A percentile compares a stretch with the other conserved stretches of the same genome.
Evolutionary conservation across 2,329 filamentous ascomycete genomes (phyloP).

Genomic region (Stagonosporopsis chrysanthemi): DNA sequence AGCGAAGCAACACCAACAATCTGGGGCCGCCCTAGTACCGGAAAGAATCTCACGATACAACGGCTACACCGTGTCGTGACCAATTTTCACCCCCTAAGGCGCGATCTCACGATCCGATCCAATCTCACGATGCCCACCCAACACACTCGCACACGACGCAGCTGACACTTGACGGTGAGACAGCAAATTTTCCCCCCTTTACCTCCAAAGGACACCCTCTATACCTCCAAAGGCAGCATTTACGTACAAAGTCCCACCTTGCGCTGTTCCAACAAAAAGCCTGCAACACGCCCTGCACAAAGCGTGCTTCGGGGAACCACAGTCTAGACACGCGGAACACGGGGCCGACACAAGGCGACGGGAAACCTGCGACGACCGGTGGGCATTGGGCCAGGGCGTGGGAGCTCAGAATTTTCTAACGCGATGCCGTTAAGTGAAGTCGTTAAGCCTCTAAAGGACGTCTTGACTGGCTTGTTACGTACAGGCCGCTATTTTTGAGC

Average conservation of each 20-base stretch:
- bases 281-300: constrained; percentile 1
- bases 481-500: constrained; percentile 8
- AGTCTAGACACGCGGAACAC: constrained; percentile 10
- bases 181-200: constrained; percentile 20
- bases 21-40: constrained; percentile 12
- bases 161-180: constrained; percentile 10
- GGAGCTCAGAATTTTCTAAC: constrained; percentile 17
- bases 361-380: constrained; percentile 16
- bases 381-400: constrained; percentile 5
- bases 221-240: constrained; percentile 21
- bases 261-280: constrained; percentile 7
- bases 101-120: constrained; percentile 9
- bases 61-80: background rate
- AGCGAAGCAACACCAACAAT: constrained; percentile 12
- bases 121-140: constrained; percentile 9
- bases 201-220: constrained; percentile 18
- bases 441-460: constrained; percentile 21
- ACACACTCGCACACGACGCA: constrained; percentile 11
- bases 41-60: constrained; percentile 15
- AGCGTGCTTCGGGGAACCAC: constrained; percentile 1
- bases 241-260: constrained; percentile 20
- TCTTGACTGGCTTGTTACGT: constrained; percentile 19
- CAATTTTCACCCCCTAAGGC: constrained; percentile 11
- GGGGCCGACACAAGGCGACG: constrained; percentile 13
- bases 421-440: constrained; percentile 24